Evolutionary conservation across 2,329 filamentous ascomycete species (phyloP), one percentile per base, ranked within the genome.

Genomic region (Diplodia corticola): DNA sequence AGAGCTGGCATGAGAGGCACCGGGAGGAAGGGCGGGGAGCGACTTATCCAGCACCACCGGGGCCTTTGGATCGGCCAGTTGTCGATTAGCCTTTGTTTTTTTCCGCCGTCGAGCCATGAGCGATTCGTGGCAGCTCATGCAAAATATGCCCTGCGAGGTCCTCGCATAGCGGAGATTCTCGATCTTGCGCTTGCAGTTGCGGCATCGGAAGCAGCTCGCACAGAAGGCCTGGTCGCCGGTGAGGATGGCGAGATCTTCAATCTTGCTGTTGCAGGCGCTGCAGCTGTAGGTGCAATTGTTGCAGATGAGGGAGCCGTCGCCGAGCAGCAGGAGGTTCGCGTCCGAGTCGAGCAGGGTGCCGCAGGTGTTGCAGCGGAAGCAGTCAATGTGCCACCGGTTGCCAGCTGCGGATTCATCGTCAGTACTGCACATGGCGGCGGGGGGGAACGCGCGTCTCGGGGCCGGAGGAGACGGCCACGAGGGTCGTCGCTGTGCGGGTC

Each of bases 261-360:
- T 99, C 83, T 99, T 99, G 83, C 96, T 94, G 67, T 89, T 89
- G 80, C 95, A 99, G 64, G 93, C 93, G 79, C 89, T 97, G 83
- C 95, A 99, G 84, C 93, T 97, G 79, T 99, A 99, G 64, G 95
- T 98, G 82, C 95, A 99, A 80, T 97, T 97, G 82, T 97, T 98
- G 85, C 95, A 99, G 73, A 99, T 98, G 71, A 99, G 88, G 20
- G 94, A 98, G 70, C 95, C 95, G 81, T 99, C 95, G 77, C 95
- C 95, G 69, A 99, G 91, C 28, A 99, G 90, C 61, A 99, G 89
- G 59, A 99, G 89, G 80, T 98, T 98, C 73, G 95, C 95, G 77
- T 99, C 94, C 69, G 95, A 98, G 82, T 99, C 95, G 80, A 99
- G 92, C 67, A 97, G 88, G 68, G 93, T 97, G 75, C 89, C 88